Evolutionary conservation across 1,284 basidiomycete species (phyloP), one percentile per base, ranked within the genome.

Genomic region (Rhodofomes roseus): DNA sequence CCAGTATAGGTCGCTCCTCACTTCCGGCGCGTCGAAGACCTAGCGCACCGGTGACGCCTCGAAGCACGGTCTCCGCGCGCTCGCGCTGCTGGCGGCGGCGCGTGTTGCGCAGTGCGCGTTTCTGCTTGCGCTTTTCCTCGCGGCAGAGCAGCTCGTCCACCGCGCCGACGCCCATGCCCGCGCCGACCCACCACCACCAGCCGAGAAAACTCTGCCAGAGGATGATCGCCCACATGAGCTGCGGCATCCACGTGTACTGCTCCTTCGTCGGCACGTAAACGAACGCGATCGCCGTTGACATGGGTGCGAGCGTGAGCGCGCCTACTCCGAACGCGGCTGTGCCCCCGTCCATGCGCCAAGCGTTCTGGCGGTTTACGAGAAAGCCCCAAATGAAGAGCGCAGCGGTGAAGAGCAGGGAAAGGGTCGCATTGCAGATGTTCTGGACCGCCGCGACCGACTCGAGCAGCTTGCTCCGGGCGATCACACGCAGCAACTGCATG

Each of bases 121-220:
- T 80, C 40, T 73, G 70, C 56, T 83, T 78, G 16, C 82, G 78
- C 68, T 85, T 88, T 63, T 84, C 85, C 66, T 86, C 81, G 54
- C 81, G 77, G 39, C 73, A 65, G 41, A 88, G 69, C 55, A 86
- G 79, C 57, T 90, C 86, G 62, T 86, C 84, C 12, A 84, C 78
- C 65, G 85, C 84, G 18, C 80, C 76, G 18, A 86, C 79, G 71
- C 83, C 78, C 86, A 91, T 82, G 61, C 94, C 94, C 1, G 92
- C 89, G 16, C 95, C 95, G 23, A 96, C 94, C 95, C 95, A 98
- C 94, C 94, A 96, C 94, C 94, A 96, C 92, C 93, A 96, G 0
- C 92, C 93, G 27, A 93, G 73, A 70, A 93, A 93, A 74, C 86
- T 92, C 78, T 97, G 95, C 94, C 94, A 96, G n/a, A 96, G 82